Evolutionary conservation across 371 early-diverging fungal genomes (phyloP).

Genomic region (Smittium mucronatum): DNA sequence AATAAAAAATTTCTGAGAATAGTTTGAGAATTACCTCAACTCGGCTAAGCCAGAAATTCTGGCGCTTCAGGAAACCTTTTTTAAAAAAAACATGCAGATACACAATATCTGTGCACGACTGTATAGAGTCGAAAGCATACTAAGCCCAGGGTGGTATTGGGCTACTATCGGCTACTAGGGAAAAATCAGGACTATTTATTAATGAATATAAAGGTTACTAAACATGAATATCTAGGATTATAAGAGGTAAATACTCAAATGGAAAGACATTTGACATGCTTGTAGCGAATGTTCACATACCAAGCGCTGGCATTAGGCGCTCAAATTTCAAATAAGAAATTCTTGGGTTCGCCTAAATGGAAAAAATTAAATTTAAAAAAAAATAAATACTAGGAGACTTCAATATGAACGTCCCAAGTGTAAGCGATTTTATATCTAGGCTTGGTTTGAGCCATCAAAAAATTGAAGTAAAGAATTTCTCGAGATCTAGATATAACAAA

Average conservation of each 20-base stretch:
- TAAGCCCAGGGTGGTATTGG: neutral
- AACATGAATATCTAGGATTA: neutral
- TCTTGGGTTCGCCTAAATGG: neutral
- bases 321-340: neutral
- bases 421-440: neutral
- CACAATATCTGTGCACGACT: neutral
- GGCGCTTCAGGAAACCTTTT: constrained; percentile 8
- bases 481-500: neutral
- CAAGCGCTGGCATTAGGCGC: neutral
- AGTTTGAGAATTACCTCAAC: neutral
- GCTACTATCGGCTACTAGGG: neutral
- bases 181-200: neutral
- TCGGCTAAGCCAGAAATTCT: neutral
- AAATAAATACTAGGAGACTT: neutral
- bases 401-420: neutral
- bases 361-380: neutral
- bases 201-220: neutral
- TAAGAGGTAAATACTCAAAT: neutral
- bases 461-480: neutral
- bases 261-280: neutral
- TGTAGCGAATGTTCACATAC: neutral
- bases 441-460: neutral
- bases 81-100: constrained; percentile 2
- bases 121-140: constrained; percentile 3
- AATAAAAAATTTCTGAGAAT: neutral